Conservation (phyloP, 192 early-diverging fungal species). For the Cetraspora pellucida region DNA sequence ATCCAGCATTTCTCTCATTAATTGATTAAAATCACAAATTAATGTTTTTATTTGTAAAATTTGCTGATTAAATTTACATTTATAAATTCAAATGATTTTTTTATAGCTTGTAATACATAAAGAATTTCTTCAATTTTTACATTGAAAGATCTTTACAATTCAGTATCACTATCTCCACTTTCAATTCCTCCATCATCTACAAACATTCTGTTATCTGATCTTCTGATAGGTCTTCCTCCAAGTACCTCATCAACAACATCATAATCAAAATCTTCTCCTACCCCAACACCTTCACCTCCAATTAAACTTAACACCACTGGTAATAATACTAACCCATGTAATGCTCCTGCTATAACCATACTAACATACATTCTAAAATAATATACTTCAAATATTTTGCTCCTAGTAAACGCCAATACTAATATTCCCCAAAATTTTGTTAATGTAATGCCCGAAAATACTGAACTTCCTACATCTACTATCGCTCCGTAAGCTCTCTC, state of each 20-base stretch:
- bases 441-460: slow-evolving; percentile 65
- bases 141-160: background rate
- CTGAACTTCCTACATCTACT: slow-evolving; percentile 63
- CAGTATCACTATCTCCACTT: slow-evolving; percentile 21
- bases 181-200: slow-evolving; percentile 23
- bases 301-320: slow-evolving; percentile 60
- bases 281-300: slow-evolving; percentile 47
- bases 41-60: no score
- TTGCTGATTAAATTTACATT: no score
- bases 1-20: no score
- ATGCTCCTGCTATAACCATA: slow-evolving; percentile 61
- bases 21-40: no score
- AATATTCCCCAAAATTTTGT: slow-evolving; percentile 70
- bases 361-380: slow-evolving; percentile 70
- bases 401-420: slow-evolving; percentile 66
- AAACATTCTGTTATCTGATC: slow-evolving; percentile 24
- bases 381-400: slow-evolving; percentile 70
- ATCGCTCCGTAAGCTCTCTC: slow-evolving; percentile 52
- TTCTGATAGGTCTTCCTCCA: background rate
- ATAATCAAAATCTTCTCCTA: slow-evolving; percentile 45
- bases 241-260: slow-evolving; percentile 36
- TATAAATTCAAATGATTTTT: no score
- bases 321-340: slow-evolving; percentile 61
- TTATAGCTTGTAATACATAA: no score
- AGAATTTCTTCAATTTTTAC: no score